phyloP scores from a whole-genome alignment of 1,284 basidiomycete species.

The Boletus sp. region DNA sequence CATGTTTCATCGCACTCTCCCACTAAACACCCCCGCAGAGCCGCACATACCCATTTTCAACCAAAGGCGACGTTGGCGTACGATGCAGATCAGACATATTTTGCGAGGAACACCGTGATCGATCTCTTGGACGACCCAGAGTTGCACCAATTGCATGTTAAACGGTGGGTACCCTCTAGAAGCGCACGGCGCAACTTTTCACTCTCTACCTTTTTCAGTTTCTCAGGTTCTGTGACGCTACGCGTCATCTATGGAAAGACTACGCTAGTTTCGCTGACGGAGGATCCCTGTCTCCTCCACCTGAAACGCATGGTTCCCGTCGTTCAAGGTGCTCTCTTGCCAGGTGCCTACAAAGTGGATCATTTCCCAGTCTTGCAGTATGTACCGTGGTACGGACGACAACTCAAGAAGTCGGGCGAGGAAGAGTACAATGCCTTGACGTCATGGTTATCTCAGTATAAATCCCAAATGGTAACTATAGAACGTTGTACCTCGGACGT shows the following conservation, averaged over 20 bases:
- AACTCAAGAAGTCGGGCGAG: constrained; percentile 54
- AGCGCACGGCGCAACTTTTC: neutral
- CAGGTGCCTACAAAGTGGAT: constrained; percentile 63
- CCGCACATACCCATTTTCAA: constrained; percentile 46
- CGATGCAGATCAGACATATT: constrained; percentile 40
- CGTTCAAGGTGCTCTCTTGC: constrained; percentile 55
- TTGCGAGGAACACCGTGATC: constrained; percentile 43
- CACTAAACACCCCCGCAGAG: constrained; percentile 25
- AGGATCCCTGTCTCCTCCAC: constrained; percentile 52
- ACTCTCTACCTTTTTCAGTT: constrained; percentile 42
- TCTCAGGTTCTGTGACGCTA: constrained; percentile 66
- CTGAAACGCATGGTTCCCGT: constrained; percentile 35
- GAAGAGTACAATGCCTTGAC: constrained; percentile 49
- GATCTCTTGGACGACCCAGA: constrained; percentile 46
- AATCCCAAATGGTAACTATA: constrained; percentile 19
- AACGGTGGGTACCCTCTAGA: constrained; percentile 22
- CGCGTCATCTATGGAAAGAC: constrained; percentile 67
- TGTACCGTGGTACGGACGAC: constrained; percentile 61
- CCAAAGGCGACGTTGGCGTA: constrained; percentile 41
- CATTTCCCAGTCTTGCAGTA: constrained; percentile 57
- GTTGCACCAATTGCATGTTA: constrained; percentile 37
- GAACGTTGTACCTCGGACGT: neutral
- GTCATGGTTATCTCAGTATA: constrained; percentile 24
- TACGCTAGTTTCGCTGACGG: constrained; percentile 46
- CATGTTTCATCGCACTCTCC: neutral